Base-by-base conservation (phyloP, 2,329 filamentous ascomycete species). In the Alternaria gansuensis region DNA sequence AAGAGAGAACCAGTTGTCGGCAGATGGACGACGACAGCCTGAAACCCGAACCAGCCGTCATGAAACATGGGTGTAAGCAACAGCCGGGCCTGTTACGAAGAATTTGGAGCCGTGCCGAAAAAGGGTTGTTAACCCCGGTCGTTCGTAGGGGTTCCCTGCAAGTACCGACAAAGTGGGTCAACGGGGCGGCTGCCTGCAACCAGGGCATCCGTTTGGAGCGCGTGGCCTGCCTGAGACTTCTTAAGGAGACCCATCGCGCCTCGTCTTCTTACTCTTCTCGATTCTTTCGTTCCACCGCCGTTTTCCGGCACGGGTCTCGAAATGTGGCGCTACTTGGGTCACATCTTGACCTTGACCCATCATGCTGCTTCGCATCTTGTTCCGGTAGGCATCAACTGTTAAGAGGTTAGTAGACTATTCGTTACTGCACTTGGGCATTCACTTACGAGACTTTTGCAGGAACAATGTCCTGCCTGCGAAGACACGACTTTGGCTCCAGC, bases 401-500 rank as follows among this genome's bases (percentile, higher is more conserved):
- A 21, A 56, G 17, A 71, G 54, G 72, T 76, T 63, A 75, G 71
- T 69, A 46, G 28, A 9, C 6, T 14, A 28, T 24, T 44, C 28
- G 33, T 17, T 14, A 21, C 5, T 11, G 26, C 5, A 13, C 43
- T 29, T 11, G 26, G 45, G 33, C 50, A 36, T 21, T 40, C n/a
- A 90, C 93, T 88, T 82, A 97, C 93, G 82, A 69, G 93, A 93
- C 83, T 92, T 88, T 78, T 97, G 94, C 70, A 97, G 82, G 77
- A 97, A 97, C 46, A 97, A 83, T 39, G 90, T 92, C 68, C 92
- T 86, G 11, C 90, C 91, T 1, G 93, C 89, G 81, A 98, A 97
- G 10, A 94, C 91, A 71, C 94, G 85, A 76, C 93, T 95, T 80
- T 98, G 94, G 54, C 93, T 89, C 94, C 95, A 99, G 48, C 92